Conservation (phyloP, 345 rosid genomes). For the Arabidopsis suecica region DNA sequence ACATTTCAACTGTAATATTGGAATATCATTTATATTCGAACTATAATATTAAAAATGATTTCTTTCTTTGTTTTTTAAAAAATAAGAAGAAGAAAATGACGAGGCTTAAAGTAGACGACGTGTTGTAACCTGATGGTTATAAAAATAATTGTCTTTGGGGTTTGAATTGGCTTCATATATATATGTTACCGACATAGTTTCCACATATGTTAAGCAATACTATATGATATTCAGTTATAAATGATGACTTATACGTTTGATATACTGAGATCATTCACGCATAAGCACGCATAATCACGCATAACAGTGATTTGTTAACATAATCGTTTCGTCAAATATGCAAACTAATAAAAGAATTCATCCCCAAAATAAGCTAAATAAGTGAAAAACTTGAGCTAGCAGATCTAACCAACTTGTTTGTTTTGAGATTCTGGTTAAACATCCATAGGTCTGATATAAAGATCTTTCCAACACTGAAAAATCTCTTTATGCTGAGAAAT, state of each 20-base stretch:
- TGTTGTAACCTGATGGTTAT: conserved; percentile 4
- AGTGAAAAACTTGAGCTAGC: background rate
- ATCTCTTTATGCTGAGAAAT: background rate
- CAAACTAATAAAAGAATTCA: background rate
- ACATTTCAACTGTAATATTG: conserved; percentile 35
- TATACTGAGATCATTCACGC: background rate
- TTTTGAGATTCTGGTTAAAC: background rate
- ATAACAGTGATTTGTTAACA: background rate
- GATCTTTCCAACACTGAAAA: background rate
- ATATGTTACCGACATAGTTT: conserved; percentile 32
- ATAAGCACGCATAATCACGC: background rate
- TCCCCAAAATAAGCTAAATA: background rate
- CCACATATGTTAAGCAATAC: background rate
- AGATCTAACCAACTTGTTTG: background rate
- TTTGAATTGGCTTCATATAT: conserved; percentile 12
- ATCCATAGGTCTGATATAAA: background rate
- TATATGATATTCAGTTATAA: background rate
- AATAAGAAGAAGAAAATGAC: conserved; percentile 3
- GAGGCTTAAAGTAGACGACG: background rate
- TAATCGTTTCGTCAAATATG: background rate
- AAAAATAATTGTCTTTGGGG: background rate
- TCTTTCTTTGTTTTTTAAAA: background rate
- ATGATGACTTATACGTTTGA: background rate
- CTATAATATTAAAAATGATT: background rate
- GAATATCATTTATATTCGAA: conserved; percentile 6